Base-by-base conservation (phyloP, 305 asterid genomes). In the Salvia sclarea region DNA sequence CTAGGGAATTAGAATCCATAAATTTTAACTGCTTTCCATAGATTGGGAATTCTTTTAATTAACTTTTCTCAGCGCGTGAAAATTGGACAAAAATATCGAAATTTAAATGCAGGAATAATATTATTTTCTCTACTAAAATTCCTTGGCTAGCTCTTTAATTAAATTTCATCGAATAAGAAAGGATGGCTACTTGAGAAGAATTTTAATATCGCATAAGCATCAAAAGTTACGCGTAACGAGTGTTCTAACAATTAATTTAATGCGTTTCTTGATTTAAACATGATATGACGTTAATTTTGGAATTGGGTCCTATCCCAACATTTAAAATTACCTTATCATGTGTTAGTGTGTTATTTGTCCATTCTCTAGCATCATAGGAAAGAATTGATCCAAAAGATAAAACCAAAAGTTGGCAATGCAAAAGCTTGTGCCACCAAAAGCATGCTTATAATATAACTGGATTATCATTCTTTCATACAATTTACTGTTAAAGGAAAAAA, bases 341-440 rank as follows among this genome's bases (percentile, higher is more conserved):
- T 30, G 11, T 14, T 53, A 10, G 47, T 20, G 5, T 67, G 5
- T 18, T 13, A 35, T 21, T 24, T 33, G 44, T 38, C 44, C 44
- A 38, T 38, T 56, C 57, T 43, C 8, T 40, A 55, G 45, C 67
- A 49, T 48, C 44, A 30, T 61, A 14, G 13, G 47, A 58, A 55
- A 71, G 64, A 71, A 74, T 69, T 66, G 54, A 63, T 68, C 59
- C 77, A 35, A 57, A 56, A 53, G 30, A 49, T 2, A 12, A 24
- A 62, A 35, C 28, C 37, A 70, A 66, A 76, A 48, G 76, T 70
- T n/a, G n/a, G n/a, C n/a, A n/a, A n/a, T n/a, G n/a, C 37, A 70
- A 66, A 76, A 48, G 76, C 67, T 70, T 31, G 60, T 74, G 79
- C 67, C 68, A 67, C 75, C 50, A 67, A 61, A 62, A 45, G 76